A percentile compares a stretch with the other conserved stretches of the same genome.
These are phyloP conservation scores for Ascoidea asiatica DNA, from an alignment of 805 yeast genomes.

Conservation along the genomic window DNA sequence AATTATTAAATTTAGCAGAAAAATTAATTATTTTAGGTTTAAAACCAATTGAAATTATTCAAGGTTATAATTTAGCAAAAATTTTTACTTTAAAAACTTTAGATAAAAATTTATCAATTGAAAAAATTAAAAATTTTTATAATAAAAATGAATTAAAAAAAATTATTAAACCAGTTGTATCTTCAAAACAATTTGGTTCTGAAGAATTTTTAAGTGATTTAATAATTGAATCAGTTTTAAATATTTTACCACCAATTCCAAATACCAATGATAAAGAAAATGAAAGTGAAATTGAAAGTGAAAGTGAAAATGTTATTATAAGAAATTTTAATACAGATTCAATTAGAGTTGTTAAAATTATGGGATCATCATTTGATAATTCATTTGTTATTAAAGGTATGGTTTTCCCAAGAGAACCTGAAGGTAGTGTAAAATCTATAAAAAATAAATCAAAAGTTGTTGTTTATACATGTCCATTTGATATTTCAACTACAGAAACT, in stretches of 20 bases:
- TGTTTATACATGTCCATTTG: constrained; percentile 87
- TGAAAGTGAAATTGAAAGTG: background rate
- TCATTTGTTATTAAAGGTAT: constrained; percentile 87
- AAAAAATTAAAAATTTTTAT: constrained; percentile 42
- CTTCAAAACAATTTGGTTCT: constrained; percentile 86
- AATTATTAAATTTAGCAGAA: constrained; percentile 75
- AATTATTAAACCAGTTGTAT: constrained; percentile 74
- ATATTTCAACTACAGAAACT: constrained; percentile 92
- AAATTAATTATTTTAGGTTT: constrained; percentile 74
- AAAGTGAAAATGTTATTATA: constrained; percentile 8
- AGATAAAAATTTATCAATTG: constrained; percentile 44
- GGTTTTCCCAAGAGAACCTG: constrained; percentile 98
- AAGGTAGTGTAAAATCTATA: constrained; percentile 67
- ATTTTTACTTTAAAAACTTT: constrained; percentile 50
- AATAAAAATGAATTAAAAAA: constrained; percentile 46
- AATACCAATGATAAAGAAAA: constrained; percentile 27
- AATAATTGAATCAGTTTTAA: constrained; percentile 74
- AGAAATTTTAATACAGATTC: constrained; percentile 74
- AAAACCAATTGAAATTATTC: constrained; percentile 83
- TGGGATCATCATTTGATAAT: constrained; percentile 72
- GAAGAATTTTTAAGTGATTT: constrained; percentile 68
- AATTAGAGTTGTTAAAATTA: constrained; percentile 87
- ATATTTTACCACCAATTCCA: constrained; percentile 53
- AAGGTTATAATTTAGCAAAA: constrained; percentile 85
- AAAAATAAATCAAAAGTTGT: constrained; percentile 66